Evolutionary conservation across 345 rosid genomes (phyloP), one percentile per base, ranked within the genome.

Genomic region (Citrus sinensis): DNA sequence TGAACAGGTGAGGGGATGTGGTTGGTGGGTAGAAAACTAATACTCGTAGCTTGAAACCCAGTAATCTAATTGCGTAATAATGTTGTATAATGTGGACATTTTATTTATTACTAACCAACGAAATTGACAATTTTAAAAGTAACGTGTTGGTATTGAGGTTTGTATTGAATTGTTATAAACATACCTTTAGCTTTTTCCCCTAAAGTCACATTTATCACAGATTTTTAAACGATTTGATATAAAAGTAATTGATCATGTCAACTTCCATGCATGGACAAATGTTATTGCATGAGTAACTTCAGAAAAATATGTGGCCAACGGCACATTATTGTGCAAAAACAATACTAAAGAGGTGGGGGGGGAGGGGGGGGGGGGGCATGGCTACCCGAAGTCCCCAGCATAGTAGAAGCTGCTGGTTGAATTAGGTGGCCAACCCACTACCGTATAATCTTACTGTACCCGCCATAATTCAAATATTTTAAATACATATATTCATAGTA

Each of bases 341-440:
- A 27, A 19, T 17, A 20, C 22, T 39, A 24, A 19, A 7, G n/a
- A 10, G 5, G 7, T 8, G 7, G 5, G 7, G 17, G 7, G 5
- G 16, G 24, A 0, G 24, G 24, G 24, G 4, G 73, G 71, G 71
- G 3, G 3, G 49, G 49, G 51, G 27, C 70, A 60, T 73, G 76
- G 61, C 54, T 35, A 9, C 40, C 64, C 55, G 68, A 0, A 24
- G 51, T 25, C 17, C 30, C 25, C 56, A 24, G 17, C 27, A 24
- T 24, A 4, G 37, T 20, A 25, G 8, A 37, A 37, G 58, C 39
- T 39, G 34, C 19, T 61, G 72, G 78, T 74, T 76, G 79, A 71
- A 79, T 85, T 83, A 72, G 86, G 85, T 83, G 82, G 80, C 85
- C 88, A 61, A 85, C 76, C 58, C 71, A 78, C 73, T 71, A 80